Base-by-base conservation (phyloP, 768 basidiomycete genomes). In the Lentinula detonsa region DNA sequence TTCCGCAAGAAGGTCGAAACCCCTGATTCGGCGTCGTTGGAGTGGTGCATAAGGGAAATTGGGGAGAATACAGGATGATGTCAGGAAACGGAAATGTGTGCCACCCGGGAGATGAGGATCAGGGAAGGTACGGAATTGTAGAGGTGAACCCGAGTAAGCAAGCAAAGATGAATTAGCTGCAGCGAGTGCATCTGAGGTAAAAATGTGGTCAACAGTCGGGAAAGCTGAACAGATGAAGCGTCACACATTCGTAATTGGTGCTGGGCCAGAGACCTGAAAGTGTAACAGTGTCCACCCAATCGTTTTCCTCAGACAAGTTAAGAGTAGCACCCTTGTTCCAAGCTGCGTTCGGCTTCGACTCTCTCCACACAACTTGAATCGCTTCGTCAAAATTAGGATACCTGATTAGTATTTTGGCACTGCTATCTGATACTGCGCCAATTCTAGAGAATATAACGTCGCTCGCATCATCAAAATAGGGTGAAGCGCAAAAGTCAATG, bases 21-120 rank as follows among this genome's bases (percentile, higher is more conserved):
- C 88, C 62, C 76, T 78, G 67, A 90, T 86, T 15, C 76, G 78
- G 21, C 76, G 75, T 9, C 77, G 74, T 60, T 81, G 71, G 64
- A 77, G 73, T 21, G 84, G 87, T 2, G 78, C 74, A 71, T 90
- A 90, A 3, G 90, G 90, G 68, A 88, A 91, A 65, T 89, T 90
- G 10, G 87, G 85, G 5, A 77, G 81, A 50, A 85, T 74, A 68
- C 90, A 91, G 4, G 85, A 87, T 0, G 86, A 78, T 16, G 82
- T 83, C 21, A 90, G 69, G 70, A 91, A 93, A 53, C 85, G 83
- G 75, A 88, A 90, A 68, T 81, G 81, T 35, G 73, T 74, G 33
- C 82, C 81, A 23, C 74, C 70, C 7, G 78, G 67, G 21, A 89
- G 76, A 9, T 81, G 77, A 7, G 86, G 79, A 69, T 92, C 90